Evolutionary conservation across 2,329 filamentous ascomycete species (phyloP).

Genomic region (Nemania sp.): DNA sequence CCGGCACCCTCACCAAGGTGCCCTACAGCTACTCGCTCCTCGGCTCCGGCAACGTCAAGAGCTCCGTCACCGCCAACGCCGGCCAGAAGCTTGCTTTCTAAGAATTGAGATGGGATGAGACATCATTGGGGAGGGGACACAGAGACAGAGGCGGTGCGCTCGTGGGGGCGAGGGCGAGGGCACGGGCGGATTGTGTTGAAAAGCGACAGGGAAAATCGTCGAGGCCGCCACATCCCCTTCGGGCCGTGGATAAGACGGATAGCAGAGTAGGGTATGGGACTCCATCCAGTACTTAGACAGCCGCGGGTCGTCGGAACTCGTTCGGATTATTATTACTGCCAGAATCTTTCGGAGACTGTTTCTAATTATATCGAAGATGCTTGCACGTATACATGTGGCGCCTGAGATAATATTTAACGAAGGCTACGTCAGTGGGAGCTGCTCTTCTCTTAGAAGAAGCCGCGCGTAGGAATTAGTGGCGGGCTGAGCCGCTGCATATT

Average conservation of each 20-base stretch:
- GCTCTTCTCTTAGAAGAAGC: neutral
- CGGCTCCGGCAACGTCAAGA: constrained; percentile 52
- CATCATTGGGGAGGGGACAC: neutral
- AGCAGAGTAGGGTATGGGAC: no score
- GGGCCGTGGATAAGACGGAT: neutral
- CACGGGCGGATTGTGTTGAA: no score
- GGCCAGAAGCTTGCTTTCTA: constrained; percentile 42
- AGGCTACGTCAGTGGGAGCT: no score
- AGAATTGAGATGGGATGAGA: neutral
- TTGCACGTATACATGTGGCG: no score
- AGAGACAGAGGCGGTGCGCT: neutral
- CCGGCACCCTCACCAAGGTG: constrained; percentile 55
- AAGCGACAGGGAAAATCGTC: no score
- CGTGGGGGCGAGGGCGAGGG: neutral
- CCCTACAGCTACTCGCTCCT: constrained; percentile 60
- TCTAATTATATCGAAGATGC: no score
- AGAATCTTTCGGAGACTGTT: no score
- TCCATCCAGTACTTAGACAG: neutral
- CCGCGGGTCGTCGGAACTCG: no score
- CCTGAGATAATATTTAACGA: no score
- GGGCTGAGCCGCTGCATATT: neutral
- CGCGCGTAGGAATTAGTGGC: neutral
- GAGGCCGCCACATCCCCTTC: neutral
- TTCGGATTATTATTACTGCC: no score
- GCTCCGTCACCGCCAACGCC: constrained; percentile 46